Conservation (phyloP, 2,329 filamentous ascomycete species). For the Pseudogymnoascus sp. region DNA sequence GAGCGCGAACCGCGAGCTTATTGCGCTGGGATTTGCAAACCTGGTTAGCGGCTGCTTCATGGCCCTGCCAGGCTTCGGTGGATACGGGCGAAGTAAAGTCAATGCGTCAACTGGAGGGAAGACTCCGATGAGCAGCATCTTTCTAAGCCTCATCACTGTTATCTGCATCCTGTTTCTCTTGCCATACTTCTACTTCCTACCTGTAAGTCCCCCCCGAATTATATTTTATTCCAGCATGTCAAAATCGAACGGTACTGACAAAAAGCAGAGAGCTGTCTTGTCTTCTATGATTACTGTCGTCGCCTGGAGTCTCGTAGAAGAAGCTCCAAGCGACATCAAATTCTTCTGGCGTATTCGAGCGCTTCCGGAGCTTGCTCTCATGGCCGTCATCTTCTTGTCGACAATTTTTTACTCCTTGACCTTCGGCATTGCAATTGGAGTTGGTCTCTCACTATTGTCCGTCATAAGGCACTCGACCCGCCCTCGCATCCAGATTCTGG, state of each 20-base stretch:
- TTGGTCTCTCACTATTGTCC: conserved; percentile 80
- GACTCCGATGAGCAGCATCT: conserved; percentile 87
- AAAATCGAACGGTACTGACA: conserved; percentile 13
- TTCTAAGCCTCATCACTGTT: conserved; percentile 75
- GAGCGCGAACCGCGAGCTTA: conserved; percentile 86
- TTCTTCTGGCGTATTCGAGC: conserved; percentile 85
- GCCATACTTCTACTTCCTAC: conserved; percentile 89
- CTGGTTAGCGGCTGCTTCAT: conserved; percentile 87
- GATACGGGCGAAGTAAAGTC: conserved; percentile 92
- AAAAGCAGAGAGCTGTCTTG: conserved; percentile 73
- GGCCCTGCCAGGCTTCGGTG: conserved; percentile 87
- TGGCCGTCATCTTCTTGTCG: conserved; percentile 80
- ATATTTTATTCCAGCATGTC: conserved; percentile 8
- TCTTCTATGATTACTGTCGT: conserved; percentile 93
- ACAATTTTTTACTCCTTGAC: conserved; percentile 95
- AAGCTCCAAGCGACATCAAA: conserved; percentile 81
- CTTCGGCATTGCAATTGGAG: conserved; percentile 85
- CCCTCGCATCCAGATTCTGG: conserved; percentile 91
- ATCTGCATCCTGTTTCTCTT: conserved; percentile 73
- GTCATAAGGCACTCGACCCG: conserved; percentile 87
- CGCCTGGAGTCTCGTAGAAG: conserved; percentile 88
- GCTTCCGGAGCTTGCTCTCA: conserved; percentile 77
- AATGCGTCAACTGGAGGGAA: conserved; percentile 86
- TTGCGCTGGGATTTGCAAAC: conserved; percentile 85
- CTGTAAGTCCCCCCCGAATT: conserved; percentile 50